Evolutionary conservation across 2,329 filamentous ascomycete genomes (phyloP).

Genomic region (Aspergillus sp.): DNA sequence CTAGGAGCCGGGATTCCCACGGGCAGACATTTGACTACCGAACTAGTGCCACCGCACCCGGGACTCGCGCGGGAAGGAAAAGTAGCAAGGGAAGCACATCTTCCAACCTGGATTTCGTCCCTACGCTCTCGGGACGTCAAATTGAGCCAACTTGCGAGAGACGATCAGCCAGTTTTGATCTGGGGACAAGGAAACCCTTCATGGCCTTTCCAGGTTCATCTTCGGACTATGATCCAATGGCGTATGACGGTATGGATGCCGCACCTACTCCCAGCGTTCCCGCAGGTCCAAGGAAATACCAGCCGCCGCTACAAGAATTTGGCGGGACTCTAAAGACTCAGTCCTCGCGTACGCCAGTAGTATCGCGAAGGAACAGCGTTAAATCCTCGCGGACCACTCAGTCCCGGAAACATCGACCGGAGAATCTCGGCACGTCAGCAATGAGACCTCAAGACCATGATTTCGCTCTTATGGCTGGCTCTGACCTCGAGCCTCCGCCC

Average conservation of each 20-base stretch:
- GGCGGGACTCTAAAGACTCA: constrained; percentile 21
- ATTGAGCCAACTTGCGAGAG: constrained; percentile 33
- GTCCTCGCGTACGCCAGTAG: constrained; percentile 31
- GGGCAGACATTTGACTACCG: constrained; percentile 36
- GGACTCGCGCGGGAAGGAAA: constrained; percentile 48
- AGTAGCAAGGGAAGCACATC: constrained; percentile 74
- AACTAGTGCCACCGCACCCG: constrained; percentile 22
- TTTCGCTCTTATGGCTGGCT: constrained; percentile 25
- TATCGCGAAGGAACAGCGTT: constrained; percentile 43
- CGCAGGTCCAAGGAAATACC: constrained; percentile 66
- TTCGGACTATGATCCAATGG: constrained; percentile 24
- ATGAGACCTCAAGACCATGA: constrained; percentile 34
- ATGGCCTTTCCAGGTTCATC: constrained; percentile 41
- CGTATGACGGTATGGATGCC: constrained; percentile 65
- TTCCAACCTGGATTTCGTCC: constrained; percentile 72
- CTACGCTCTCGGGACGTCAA: constrained; percentile 39
- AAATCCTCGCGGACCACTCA: constrained; percentile 43
- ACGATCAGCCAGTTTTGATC: constrained; percentile 48
- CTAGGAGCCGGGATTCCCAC: constrained; percentile 49
- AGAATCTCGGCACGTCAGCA: constrained; percentile 39
- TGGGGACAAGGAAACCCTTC: constrained; percentile 37
- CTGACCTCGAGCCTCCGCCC: constrained; percentile 37
- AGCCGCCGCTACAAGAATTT: constrained; percentile 42
- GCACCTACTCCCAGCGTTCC: constrained; percentile 85
- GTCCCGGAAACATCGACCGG: constrained; percentile 36